Evolutionary conservation across 148 eudicot genomes (phyloP).

Genomic region (Cornus florida): DNA sequence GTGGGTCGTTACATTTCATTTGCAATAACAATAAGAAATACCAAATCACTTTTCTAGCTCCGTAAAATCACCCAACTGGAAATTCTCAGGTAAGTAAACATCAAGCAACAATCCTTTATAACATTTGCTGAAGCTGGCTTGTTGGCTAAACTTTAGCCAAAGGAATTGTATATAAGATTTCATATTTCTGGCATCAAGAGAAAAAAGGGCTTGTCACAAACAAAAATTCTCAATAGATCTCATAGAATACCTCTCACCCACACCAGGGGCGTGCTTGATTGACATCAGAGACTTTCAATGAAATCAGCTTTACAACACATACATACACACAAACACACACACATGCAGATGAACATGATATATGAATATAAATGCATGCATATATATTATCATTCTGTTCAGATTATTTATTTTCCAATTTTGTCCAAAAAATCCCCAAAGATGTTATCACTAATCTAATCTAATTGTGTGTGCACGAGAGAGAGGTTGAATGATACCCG

Average conservation of each 20-base stretch:
- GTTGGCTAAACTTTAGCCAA: background rate
- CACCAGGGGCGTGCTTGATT: background rate
- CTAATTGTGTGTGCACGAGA: background rate
- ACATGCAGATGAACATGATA: too few relatives aligned
- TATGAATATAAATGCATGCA: background rate
- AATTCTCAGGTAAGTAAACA: too few relatives aligned
- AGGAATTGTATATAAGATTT: background rate
- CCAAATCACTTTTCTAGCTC: too few relatives aligned
- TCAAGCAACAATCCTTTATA: constrained; percentile 3
- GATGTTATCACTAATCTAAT: too few relatives aligned
- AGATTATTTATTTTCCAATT: too few relatives aligned
- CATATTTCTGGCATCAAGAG: background rate
- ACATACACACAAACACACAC: background rate
- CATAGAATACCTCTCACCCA: background rate
- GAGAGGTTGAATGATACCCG: constrained; percentile 11
- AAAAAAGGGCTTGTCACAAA: background rate
- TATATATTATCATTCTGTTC: too few relatives aligned
- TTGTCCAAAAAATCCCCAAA: background rate
- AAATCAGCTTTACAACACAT: background rate
- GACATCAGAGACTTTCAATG: background rate
- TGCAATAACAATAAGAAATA: too few relatives aligned
- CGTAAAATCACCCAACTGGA: too few relatives aligned
- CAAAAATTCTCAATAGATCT: background rate
- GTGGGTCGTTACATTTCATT: too few relatives aligned
- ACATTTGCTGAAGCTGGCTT: too few relatives aligned